Base-by-base conservation (phyloP, 495 filamentous ascomycete species). In the Penicillium canescens region DNA sequence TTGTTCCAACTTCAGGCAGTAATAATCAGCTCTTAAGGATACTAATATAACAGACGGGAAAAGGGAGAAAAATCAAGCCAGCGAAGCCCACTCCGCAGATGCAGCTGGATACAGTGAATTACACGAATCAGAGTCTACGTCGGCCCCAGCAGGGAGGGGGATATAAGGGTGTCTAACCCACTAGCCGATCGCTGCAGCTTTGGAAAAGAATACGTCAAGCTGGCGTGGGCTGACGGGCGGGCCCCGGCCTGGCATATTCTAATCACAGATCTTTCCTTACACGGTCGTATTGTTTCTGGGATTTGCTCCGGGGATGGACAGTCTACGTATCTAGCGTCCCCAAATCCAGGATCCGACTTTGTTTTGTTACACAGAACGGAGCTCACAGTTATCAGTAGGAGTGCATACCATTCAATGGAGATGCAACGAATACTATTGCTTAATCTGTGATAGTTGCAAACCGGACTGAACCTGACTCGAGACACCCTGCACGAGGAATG, bases 121-220 rank as follows among this genome's bases (percentile, higher is more conserved):
- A 36, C 39, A 43, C 40, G 49, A 51, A 51, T 51, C 49, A 43
- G 39, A 33, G 6, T 33, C 31, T 43, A 51, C 49, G 5, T 36
- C 18, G 20, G 49, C 35, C 40, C 49, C 33, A 45, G 36, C 23
- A 23, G 23, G 28, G n/a, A 16, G 50, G 35, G 47, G 54, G 34
- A 20, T 50, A 60, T 53, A 46, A 54, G 50, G 57, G 52, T 50
- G 46, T 31, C 34, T 45, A 56, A 51, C 20, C 46, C 46, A 36
- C 50, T 55, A 56, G 63, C 50, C 50, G 63, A 66, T 67, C 58
- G 46, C 58, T 68, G 59, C 67, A 70, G 50, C 42, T 44, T 50
- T 35, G 23, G 36, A 35, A 44, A 48, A 46, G 23, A 52, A 56
- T 68, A 67, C 59, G 65, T 65, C 68, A 67, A 62, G 45, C 43